phyloP scores from a whole-genome alignment of 495 filamentous ascomycete species.

The Aspergillus heteromorphus region DNA sequence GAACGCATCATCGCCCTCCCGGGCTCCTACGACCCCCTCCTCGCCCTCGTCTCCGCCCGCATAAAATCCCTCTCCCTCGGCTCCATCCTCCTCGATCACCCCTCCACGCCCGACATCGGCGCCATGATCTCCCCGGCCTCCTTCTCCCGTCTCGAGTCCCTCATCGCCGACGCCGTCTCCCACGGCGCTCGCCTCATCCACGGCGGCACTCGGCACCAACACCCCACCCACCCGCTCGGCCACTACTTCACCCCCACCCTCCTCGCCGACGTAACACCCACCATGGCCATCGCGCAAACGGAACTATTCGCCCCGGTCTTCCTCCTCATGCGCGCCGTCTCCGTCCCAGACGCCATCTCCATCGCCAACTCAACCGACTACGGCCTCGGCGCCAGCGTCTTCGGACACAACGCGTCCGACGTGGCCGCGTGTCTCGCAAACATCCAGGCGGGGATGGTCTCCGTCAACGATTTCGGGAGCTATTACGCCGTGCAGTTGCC shows the following conservation, averaged over 20 bases:
- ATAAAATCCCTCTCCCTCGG: slow-evolving; percentile 69
- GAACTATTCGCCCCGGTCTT: slow-evolving; percentile 93
- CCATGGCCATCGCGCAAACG: slow-evolving; percentile 80
- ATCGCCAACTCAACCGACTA: slow-evolving; percentile 75
- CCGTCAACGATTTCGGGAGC: slow-evolving; percentile 88
- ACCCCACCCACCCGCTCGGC: slow-evolving; percentile 66
- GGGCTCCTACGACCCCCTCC: slow-evolving; percentile 63
- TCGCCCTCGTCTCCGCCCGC: slow-evolving; percentile 62
- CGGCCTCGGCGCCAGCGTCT: slow-evolving; percentile 78
- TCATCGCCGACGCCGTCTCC: slow-evolving; percentile 70
- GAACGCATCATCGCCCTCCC: slow-evolving; percentile 86
- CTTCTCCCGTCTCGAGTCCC: slow-evolving; percentile 63
- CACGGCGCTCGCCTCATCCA: slow-evolving; percentile 74
- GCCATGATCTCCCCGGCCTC: slow-evolving; percentile 76
- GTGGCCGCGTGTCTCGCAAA: slow-evolving; percentile 57
- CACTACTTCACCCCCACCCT: slow-evolving; percentile 92
- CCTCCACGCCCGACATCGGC: slow-evolving; percentile 64
- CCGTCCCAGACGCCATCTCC: slow-evolving; percentile 54
- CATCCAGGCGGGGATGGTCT: slow-evolving; percentile 81
- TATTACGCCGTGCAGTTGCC: slow-evolving; percentile 91
- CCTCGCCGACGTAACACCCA: slow-evolving; percentile 71
- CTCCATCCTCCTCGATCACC: slow-evolving; percentile 51
- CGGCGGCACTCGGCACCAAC: slow-evolving; percentile 67
- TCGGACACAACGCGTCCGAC: slow-evolving; percentile 49
- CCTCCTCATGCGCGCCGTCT: slow-evolving; percentile 66